A percentile compares a stretch with the other conserved stretches of the same genome.
phyloP scores from a whole-genome alignment of 306 rosid genomes.

The Quercus variabilis region DNA sequence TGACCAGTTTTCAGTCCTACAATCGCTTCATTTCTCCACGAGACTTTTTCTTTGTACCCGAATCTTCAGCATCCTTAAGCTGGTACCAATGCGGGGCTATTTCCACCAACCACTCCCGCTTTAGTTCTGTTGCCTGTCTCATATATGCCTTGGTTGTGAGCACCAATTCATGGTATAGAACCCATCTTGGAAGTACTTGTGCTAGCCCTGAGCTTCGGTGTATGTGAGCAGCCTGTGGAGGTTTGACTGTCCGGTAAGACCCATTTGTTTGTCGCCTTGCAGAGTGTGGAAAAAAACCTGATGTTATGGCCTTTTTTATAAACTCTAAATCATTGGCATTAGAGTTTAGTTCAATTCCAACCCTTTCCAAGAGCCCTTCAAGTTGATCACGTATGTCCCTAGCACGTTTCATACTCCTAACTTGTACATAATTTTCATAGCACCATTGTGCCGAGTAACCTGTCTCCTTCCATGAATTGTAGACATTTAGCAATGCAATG shows the following conservation, averaged over 20 bases:
- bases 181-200: conserved; percentile 73
- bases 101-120: conserved; percentile 91
- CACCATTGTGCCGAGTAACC: conserved; percentile 97
- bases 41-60: too few species aligned
- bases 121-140: conserved; percentile 89
- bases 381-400: conserved; percentile 96
- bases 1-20: too few species aligned
- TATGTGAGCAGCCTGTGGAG: conserved; percentile 81
- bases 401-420: conserved; percentile 95
- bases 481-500: conserved; percentile 83
- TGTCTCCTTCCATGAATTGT: conserved; percentile 91
- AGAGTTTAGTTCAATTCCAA: conserved; percentile 78
- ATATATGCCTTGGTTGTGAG: conserved; percentile 87
- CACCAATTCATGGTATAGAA: conserved; percentile 78
- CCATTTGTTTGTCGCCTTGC: conserved; percentile 77
- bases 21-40: too few species aligned
- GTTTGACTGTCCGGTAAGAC: conserved; percentile 73
- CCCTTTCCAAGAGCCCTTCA: conserved; percentile 86
- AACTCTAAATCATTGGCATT: conserved; percentile 59
- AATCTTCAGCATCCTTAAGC: conserved; percentile 81
- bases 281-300: conserved; percentile 94
- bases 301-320: conserved; percentile 81
- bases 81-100: conserved; percentile 93
- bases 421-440: conserved; percentile 91
- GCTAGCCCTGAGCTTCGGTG: conserved; percentile 92